Evolutionary conservation across 202 grass and related monocot genomes (phyloP), one percentile per base, ranked within the genome.

Genomic region (Bolboschoenoplectus hybrid): DNA sequence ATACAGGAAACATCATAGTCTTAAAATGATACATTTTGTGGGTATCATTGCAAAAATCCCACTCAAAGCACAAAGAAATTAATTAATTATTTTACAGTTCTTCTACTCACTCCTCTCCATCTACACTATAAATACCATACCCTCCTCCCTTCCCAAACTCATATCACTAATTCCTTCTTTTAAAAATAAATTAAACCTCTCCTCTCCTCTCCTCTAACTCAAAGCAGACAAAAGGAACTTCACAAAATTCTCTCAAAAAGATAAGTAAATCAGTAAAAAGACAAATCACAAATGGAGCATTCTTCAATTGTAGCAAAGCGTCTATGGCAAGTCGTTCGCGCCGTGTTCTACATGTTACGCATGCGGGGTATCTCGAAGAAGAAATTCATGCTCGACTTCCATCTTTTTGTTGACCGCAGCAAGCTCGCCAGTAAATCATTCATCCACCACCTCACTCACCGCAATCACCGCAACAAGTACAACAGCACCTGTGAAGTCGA

Each of bases 361-460:
- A 70, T 91, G 17, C 82, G 82, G 11, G 65, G 90, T 77, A 68
- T 98, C 89, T 81, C 90, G 6, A 98, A 92, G 85, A 85, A 91
- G 67, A 98, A 98, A 91, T 84, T 98, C n/a, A 83, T 89, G 85
- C 83, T 90, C 64, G 89, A 96, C 74, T 84, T 98, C 53, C 82
- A 96, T 87, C 89, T 92, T 63, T 83, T 95, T 72, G 74, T 98
- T 82, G 85, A 84, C 17, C 92, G 90, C 34, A 66, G 97, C 73
- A 98, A 98, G 75, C 88, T 94, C 82, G 93, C 93, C 26, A 70
- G 97, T 45, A 96, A 94, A 85, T 86, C 92, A 41, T 86, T 98
- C 80, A 69, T 89, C 68, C 81, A 89, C 63, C 87, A 95, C 64
- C 62, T 98, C 69, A 88, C 36, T 52, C 20, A 74, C 63, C 80